Percentiles rank a stretch among this genome's conserved stretches.
Evolutionary conservation across 2,329 filamentous ascomycete genomes (phyloP).

Genomic region (Paramyrothecium roridum): DNA sequence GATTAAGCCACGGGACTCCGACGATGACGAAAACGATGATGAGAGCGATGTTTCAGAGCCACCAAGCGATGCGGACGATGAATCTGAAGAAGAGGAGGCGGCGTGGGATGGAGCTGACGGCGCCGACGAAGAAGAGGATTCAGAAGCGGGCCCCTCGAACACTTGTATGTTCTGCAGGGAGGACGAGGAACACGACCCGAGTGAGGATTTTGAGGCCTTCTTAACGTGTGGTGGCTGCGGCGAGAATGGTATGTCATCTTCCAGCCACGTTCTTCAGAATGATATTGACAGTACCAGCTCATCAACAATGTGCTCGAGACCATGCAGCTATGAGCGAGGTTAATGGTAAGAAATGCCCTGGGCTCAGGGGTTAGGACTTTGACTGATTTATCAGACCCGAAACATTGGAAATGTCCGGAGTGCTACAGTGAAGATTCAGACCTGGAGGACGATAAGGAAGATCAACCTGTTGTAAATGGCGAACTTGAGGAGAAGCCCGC

Average conservation of each 20-base stretch:
- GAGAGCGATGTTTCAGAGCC: slow-evolving; percentile 46
- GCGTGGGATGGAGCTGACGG: slow-evolving; percentile 55
- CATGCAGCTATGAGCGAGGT: slow-evolving; percentile 38
- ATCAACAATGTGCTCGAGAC: slow-evolving; percentile 83
- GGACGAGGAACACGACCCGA: slow-evolving; percentile 79
- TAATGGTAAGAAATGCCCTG: slow-evolving; percentile 22
- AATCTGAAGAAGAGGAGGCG: slow-evolving; percentile 46
- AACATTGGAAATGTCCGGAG: slow-evolving; percentile 50
- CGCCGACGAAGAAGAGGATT: slow-evolving; percentile 56
- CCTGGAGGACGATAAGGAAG: slow-evolving; percentile 19
- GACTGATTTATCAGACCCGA: slow-evolving; percentile 26
- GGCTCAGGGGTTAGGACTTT: neutral
- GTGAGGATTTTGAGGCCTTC: slow-evolving; percentile 76
- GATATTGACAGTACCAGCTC: slow-evolving; percentile 61
- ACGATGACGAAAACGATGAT: slow-evolving; percentile 45
- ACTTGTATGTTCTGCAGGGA: slow-evolving; percentile 73
- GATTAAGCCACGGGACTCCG: slow-evolving; percentile 46
- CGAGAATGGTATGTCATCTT: slow-evolving; percentile 68
- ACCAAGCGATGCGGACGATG: slow-evolving; percentile 48
- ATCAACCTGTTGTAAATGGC: slow-evolving; percentile 6
- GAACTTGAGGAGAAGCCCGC: slow-evolving; percentile 6
- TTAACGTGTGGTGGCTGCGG: slow-evolving; percentile 75
- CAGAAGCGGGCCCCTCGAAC: slow-evolving; percentile 45
- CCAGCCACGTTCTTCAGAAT: slow-evolving; percentile 11
- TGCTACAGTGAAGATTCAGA: slow-evolving; percentile 35